phyloP scores from a whole-genome alignment of 306 rosid genomes.

The Prunus kanzakura region DNA sequence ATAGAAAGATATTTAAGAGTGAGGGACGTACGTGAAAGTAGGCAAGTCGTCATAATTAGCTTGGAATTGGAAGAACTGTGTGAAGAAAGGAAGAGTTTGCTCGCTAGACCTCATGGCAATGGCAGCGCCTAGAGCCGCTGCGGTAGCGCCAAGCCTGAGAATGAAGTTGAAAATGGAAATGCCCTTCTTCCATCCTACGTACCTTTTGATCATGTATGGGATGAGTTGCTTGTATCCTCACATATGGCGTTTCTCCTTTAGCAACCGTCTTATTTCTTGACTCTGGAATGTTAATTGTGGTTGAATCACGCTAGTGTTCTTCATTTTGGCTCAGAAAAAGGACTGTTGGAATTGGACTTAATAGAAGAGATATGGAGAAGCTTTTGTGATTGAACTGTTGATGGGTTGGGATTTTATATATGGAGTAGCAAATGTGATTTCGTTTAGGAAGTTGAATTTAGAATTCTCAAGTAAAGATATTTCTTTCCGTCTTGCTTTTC shows the following conservation, averaged over 20 bases:
- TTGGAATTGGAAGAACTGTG: slow-evolving; percentile 69
- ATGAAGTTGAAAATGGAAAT: slow-evolving; percentile 57
- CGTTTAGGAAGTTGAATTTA: neutral
- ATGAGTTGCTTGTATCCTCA: slow-evolving; percentile 8
- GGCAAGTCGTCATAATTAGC: slow-evolving; percentile 59
- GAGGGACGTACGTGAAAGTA: slow-evolving; percentile 34
- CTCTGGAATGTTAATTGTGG: slow-evolving; percentile 30
- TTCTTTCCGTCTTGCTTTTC: neutral
- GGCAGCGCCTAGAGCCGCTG: slow-evolving; percentile 48
- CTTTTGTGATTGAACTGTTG: neutral
- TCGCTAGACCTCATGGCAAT: slow-evolving; percentile 48
- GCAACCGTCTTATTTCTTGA: slow-evolving; percentile 22
- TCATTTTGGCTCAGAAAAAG: slow-evolving; percentile 28
- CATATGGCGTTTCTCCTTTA: slow-evolving; percentile 40
- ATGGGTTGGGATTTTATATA: neutral
- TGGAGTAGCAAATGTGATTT: neutral
- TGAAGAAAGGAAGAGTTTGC: slow-evolving; percentile 63
- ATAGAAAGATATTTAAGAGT: too few relatives aligned
- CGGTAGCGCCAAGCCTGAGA: slow-evolving; percentile 51
- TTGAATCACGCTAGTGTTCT: slow-evolving; percentile 15
- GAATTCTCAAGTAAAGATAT: neutral
- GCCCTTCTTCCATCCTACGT: slow-evolving; percentile 58
- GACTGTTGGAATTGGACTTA: neutral
- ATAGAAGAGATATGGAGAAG: neutral
- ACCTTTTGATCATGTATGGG: slow-evolving; percentile 21